phyloP scores from a whole-genome alignment of 805 yeast genomes.

The Debaryomyces hansenii region DNA sequence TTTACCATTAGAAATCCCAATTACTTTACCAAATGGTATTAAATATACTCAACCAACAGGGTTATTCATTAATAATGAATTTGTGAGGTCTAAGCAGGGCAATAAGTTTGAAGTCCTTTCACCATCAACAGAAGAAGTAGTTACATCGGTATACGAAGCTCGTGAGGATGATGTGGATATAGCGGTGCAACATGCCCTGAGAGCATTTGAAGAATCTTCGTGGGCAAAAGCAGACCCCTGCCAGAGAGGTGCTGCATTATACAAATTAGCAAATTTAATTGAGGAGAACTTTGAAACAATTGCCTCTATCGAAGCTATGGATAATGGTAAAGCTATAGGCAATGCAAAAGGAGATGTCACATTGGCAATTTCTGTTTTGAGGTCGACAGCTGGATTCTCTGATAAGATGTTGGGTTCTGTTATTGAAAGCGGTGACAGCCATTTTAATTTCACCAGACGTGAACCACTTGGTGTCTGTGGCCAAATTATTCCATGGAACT shows the following conservation, averaged over 20 bases:
- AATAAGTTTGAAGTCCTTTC: conserved; percentile 44
- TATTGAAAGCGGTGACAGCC: conserved; percentile 56
- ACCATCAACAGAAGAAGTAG: conserved; percentile 55
- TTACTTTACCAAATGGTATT: conserved; percentile 30
- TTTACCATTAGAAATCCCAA: conserved; percentile 3
- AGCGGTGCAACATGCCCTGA: conserved; percentile 54
- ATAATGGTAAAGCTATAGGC: conserved; percentile 53
- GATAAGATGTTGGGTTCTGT: conserved; percentile 67
- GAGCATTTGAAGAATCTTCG: conserved; percentile 40
- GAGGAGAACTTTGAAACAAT: conserved; percentile 49
- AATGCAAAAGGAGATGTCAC: conserved; percentile 62
- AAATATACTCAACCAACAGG: conserved; percentile 35
- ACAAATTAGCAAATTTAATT: conserved; percentile 51
- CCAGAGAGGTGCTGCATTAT: conserved; percentile 45
- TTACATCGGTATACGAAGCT: conserved; percentile 53
- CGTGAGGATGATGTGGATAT: conserved; percentile 50
- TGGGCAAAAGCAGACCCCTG: conserved; percentile 52
- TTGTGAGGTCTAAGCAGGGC: conserved; percentile 36
- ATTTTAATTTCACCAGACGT: conserved; percentile 41
- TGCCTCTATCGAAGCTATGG: conserved; percentile 58
- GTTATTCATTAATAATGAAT: conserved; percentile 56
- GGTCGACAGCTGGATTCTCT: conserved; percentile 75
- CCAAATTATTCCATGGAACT: conserved; percentile 54
- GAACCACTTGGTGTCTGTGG: conserved; percentile 50
- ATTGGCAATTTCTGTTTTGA: conserved; percentile 54